A percentile compares a stretch with the other conserved stretches of the same genome.
These are phyloP conservation scores for Rhynchospora breviuscula DNA, from an alignment of 176 grass and related monocot genomes.

Conservation along the genomic window DNA sequence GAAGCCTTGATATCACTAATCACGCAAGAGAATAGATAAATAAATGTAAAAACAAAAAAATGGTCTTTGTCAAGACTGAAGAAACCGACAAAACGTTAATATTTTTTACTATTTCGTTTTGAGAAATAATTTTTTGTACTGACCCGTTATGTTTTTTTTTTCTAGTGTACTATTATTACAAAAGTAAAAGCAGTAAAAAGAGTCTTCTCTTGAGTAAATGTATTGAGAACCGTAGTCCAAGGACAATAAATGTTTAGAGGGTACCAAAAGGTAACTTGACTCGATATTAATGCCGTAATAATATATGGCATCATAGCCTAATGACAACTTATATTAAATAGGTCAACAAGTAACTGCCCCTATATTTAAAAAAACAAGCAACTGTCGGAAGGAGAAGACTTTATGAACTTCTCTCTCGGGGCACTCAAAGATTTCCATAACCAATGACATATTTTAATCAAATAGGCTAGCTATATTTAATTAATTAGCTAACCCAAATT, in stretches of 20 bases:
- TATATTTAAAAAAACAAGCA: not conserved
- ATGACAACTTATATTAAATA: not conserved
- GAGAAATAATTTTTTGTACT: not conserved
- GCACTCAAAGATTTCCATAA: not conserved
- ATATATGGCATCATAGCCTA: not conserved
- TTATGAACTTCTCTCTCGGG: not conserved
- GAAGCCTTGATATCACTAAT: no score
- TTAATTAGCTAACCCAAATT: no score
- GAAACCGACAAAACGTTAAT: not conserved
- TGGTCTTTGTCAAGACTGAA: not conserved
- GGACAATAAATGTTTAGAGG: not conserved
- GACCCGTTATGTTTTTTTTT: not conserved
- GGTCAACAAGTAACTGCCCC: constrained; percentile 5
- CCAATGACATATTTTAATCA: not conserved
- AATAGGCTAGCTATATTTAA: not conserved
- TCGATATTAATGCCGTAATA: not conserved
- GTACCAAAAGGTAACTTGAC: not conserved
- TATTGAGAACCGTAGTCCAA: not conserved
- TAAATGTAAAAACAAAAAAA: no score
- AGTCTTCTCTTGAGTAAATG: not conserved
- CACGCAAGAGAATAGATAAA: no score
- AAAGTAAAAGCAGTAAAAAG: not conserved
- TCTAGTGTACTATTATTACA: not conserved
- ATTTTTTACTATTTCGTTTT: no score
- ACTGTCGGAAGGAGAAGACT: not conserved